phyloP scores from a whole-genome alignment of 1,284 basidiomycete genomes.

The Puccinia triticina region DNA sequence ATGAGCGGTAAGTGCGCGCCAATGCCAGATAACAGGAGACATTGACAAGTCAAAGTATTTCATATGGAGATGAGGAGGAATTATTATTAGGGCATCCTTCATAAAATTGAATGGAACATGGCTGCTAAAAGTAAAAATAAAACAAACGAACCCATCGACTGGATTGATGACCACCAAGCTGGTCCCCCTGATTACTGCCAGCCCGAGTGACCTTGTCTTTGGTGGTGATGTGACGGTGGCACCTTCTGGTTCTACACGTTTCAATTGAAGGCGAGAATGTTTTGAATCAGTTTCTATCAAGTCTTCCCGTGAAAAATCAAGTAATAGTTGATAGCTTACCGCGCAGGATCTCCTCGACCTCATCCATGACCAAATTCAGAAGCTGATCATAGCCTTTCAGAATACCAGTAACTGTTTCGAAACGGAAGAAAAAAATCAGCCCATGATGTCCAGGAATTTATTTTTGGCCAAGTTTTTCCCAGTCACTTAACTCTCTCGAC shows the following conservation, averaged over 20 bases:
- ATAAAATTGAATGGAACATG: not conserved
- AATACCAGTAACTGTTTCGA: conserved; percentile 76
- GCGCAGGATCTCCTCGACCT: conserved; percentile 76
- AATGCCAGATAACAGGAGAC: not conserved
- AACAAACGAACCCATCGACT: conserved; percentile 75
- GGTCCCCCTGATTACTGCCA: conserved; percentile 86
- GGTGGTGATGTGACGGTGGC: conserved; percentile 47
- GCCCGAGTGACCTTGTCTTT: conserved; percentile 72
- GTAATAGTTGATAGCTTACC: conserved; percentile 62
- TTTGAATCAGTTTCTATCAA: conserved; percentile 5
- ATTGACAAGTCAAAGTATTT: not conserved
- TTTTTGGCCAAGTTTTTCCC: not conserved
- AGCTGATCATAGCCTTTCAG: conserved; percentile 96
- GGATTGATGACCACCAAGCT: conserved; percentile 89
- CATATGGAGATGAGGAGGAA: not conserved
- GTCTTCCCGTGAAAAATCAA: not conserved
- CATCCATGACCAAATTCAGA: conserved; percentile 90
- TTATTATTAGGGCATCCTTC: not conserved
- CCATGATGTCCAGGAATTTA: too few relatives aligned
- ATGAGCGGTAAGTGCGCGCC: not conserved
- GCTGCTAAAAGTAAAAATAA: not conserved
- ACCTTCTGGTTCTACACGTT: conserved; percentile 54
- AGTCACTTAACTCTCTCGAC: conserved; percentile 74
- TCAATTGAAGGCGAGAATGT: not conserved
- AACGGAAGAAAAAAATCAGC: not conserved